Evolutionary conservation across 2,329 filamentous ascomycete genomes (phyloP), one percentile per base, ranked within the genome.

Genomic region (Ophioceras dolichostomum): DNA sequence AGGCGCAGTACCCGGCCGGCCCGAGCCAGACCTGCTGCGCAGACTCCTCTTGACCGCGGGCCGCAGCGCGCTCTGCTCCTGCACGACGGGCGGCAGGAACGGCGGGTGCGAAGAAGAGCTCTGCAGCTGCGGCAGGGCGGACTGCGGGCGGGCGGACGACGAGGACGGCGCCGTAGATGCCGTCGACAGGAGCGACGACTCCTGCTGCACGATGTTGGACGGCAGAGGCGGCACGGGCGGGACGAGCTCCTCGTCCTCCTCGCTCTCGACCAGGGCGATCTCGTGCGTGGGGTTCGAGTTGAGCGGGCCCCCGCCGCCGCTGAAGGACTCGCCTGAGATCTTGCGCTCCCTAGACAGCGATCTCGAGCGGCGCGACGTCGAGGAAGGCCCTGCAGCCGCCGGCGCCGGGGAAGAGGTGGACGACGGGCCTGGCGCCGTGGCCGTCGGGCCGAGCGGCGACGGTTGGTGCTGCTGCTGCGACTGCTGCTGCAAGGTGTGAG

Each of bases 171-270:
- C 36, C 22, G 28, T 33, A 17, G 37, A 32, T 3, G 40, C 26
- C 16, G 42, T 42, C n/a, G 45, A 33, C 18, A 33, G 39, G 8
- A 39, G 22, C 17, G 43, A 32, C 17, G 45, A 42, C 10, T 48
- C 44, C 20, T 48, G 44, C 6, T 40, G 37, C 13, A 38, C 21
- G 17, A 57, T 36, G 1, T 45, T 45, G 3, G 49, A 48, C 12
- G 70, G 72, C 43, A 76, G 51, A 1, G 70, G 70, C 5, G 72
- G 72, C 10, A 76, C 71, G 0, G 72, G 72, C 4, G 72, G 72
- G 7, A 75, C 68, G n/a, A n/a, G n/a, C 0, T 51, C 48, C 7
- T 63, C 58, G 4, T 49, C 54, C 5, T 53, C 46, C 10, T 56
- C 55, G 4, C 43, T 43, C 4, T 53, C 53, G 18, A 50, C 53